Evolutionary conservation across 1,139 yeast species (phyloP).

Genomic region (Diutina rugosa): DNA sequence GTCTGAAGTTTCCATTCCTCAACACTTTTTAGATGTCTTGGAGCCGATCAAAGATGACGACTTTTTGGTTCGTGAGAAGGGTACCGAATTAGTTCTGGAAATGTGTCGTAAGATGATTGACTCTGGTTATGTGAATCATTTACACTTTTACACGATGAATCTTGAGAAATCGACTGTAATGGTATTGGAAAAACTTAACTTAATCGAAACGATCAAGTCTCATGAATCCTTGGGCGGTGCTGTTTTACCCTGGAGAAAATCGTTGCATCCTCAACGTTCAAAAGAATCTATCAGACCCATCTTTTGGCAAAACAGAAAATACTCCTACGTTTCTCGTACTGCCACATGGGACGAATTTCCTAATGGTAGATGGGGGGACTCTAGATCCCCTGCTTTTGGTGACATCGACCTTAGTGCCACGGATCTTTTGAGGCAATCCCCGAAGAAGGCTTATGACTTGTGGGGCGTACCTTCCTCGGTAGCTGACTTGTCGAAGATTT

Average conservation of each 20-base stretch:
- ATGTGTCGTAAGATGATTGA: conserved; percentile 68
- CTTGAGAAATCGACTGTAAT: conserved; percentile 81
- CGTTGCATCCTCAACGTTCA: conserved; percentile 68
- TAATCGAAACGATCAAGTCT: conserved; percentile 34
- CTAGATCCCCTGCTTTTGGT: conserved; percentile 88
- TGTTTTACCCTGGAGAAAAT: conserved; percentile 78
- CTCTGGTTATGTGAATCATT: conserved; percentile 67
- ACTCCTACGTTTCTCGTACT: conserved; percentile 80
- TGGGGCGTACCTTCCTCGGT: conserved; percentile 74
- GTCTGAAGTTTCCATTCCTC: conserved; percentile 79
- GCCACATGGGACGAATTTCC: conserved; percentile 94
- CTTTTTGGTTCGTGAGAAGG: conserved; percentile 72
- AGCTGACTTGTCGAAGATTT: conserved; percentile 47
- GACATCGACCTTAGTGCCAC: conserved; percentile 74
- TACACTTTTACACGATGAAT: conserved; percentile 95
- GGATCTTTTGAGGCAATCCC: conserved; percentile 67
- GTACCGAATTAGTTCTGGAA: conserved; percentile 70
- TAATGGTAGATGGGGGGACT: conserved; percentile 92
- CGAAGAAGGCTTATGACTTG: conserved; percentile 62
- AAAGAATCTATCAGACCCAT: conserved; percentile 87
- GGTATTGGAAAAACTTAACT: conserved; percentile 65
- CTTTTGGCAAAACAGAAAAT: conserved; percentile 92
- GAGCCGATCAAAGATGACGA: conserved; percentile 89
- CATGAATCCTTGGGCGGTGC: conserved; percentile 28
- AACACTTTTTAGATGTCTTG: conserved; percentile 52